Percentiles rank a stretch among this genome's conserved stretches.
Conservation (phyloP, 2,329 filamentous ascomycete species). For the Purpureocillium lavendulum region DNA sequence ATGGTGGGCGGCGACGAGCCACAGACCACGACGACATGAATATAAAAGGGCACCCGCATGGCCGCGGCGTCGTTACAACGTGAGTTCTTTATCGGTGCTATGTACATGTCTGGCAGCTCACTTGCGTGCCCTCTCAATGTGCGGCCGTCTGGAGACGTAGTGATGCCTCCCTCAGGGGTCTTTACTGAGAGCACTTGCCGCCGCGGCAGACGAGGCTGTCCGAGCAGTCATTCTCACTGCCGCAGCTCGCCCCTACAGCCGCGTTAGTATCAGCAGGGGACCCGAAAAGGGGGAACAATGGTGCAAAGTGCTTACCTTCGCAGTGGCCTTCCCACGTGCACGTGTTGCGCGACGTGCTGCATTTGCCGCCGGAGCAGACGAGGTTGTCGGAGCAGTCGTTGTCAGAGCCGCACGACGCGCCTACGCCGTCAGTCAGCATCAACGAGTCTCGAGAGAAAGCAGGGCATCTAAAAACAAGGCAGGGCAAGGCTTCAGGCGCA, state of each 20-base stretch:
- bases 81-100: neutral
- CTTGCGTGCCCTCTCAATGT: too few species aligned
- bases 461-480: neutral
- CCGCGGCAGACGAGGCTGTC: constrained; percentile 13
- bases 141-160: too few species aligned
- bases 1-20: constrained; percentile 24
- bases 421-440: neutral
- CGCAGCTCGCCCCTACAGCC: constrained; percentile 13
- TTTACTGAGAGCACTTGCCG: constrained; percentile 10
- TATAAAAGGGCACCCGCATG: neutral
- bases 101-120: too few species aligned
- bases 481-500: too few species aligned
- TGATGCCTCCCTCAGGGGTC: too few species aligned
- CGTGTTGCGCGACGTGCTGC: constrained; percentile 3
- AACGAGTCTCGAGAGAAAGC: neutral
- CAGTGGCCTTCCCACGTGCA: constrained; percentile 7
- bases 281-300: neutral
- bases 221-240: constrained; percentile 13
- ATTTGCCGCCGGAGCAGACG: constrained; percentile 10
- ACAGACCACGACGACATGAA: constrained; percentile 1
- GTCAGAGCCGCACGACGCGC: constrained; percentile 4
- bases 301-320: constrained; percentile 6
- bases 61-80: too few species aligned
- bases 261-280: too few species aligned
- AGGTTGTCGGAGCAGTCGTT: constrained; percentile 10